Evolutionary conservation across 495 filamentous ascomycete species (phyloP).

Genomic region (Tetracladium marchalianum): DNA sequence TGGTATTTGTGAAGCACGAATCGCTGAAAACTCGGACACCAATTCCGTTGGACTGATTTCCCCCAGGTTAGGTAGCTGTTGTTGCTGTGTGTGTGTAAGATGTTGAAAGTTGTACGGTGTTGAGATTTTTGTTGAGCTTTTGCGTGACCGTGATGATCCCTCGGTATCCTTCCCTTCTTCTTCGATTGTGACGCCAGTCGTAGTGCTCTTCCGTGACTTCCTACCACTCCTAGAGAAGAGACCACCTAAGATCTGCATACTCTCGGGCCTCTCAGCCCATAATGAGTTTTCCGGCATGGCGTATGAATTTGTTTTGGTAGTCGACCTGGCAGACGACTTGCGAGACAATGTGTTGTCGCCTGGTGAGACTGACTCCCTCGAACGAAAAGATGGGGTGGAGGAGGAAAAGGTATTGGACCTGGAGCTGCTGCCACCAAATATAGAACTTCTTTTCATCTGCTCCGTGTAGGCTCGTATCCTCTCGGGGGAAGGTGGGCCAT

Average conservation of each 20-base stretch:
- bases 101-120: conserved; percentile 85
- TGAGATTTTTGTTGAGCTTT: conserved; percentile 42
- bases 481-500: conserved; percentile 44
- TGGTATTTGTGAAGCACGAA: conserved; percentile 52
- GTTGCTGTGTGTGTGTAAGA: conserved; percentile 62
- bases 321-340: conserved; percentile 39
- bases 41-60: conserved; percentile 49
- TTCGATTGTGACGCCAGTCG: not conserved
- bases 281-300: conserved; percentile 26
- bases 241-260: conserved; percentile 42
- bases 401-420: conserved; percentile 33
- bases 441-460: conserved; percentile 37
- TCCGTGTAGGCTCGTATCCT: conserved; percentile 39
- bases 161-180: conserved; percentile 15
- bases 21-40: conserved; percentile 54
- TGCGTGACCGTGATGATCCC: conserved; percentile 5
- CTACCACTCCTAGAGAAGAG: conserved; percentile 28
- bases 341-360: conserved; percentile 25
- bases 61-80: conserved; percentile 51
- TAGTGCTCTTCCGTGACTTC: conserved; percentile 5
- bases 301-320: conserved; percentile 15
- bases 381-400: conserved; percentile 37
- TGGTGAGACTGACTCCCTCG: conserved; percentile 7
- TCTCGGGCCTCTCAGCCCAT: conserved; percentile 37
- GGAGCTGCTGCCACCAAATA: conserved; percentile 15